Percentiles rank a stretch among this genome's conserved stretches.
phyloP scores from a whole-genome alignment of 495 filamentous ascomycete species.

The Melanomma pulvis-pyrius region DNA sequence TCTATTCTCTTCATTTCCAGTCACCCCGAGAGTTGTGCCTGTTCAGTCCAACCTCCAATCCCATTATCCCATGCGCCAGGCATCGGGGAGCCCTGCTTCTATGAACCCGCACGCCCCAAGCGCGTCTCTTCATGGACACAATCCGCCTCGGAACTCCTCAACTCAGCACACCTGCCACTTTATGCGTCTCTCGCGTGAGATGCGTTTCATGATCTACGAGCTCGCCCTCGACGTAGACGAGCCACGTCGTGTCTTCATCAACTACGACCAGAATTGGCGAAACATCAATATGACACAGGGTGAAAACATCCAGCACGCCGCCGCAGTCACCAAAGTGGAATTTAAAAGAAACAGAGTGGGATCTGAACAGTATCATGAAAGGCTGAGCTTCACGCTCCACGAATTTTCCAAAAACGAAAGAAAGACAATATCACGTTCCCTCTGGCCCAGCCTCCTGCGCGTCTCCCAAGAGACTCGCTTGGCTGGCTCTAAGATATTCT shows the following conservation, averaged over 20 bases:
- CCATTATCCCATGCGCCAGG: background rate
- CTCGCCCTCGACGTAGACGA: background rate
- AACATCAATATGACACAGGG: background rate
- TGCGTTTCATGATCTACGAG: conserved; percentile 7
- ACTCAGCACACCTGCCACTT: background rate
- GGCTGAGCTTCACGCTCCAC: background rate
- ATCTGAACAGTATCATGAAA: background rate
- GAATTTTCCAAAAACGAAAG: background rate
- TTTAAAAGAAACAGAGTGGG: background rate
- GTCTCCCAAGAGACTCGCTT: background rate
- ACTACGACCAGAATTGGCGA: background rate
- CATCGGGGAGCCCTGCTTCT: background rate
- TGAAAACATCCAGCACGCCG: conserved; percentile 4
- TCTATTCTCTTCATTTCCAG: background rate
- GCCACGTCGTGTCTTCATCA: conserved; percentile 1
- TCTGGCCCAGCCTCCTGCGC: conserved; percentile 8
- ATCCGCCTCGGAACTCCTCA: background rate
- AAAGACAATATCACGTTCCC: background rate
- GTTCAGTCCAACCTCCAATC: background rate
- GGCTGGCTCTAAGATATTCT: background rate
- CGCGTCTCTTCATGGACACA: background rate
- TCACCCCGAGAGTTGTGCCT: background rate
- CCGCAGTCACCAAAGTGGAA: background rate
- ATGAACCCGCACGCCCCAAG: background rate
- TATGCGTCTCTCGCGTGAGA: background rate